A percentile compares a stretch with the other conserved stretches of the same genome.
These are phyloP conservation scores for Podila epicladia DNA, from an alignment of 192 early-diverging fungal genomes.

Conservation along the genomic window DNA sequence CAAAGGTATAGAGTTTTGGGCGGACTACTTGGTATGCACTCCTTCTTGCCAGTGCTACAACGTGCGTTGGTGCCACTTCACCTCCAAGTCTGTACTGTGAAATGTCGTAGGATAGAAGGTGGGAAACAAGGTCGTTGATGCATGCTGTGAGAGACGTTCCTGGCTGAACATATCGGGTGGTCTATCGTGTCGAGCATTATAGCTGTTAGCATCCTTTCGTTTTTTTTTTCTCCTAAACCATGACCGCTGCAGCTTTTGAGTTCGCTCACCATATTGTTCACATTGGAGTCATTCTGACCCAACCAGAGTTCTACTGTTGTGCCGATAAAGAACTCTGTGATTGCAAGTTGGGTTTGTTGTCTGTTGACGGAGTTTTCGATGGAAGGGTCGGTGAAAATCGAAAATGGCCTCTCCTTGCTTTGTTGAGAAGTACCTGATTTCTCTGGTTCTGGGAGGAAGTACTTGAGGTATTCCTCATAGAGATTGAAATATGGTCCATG, in stretches of 20 bases:
- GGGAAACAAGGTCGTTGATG: conserved; percentile 22
- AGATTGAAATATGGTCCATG: conserved; percentile 48
- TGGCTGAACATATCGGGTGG: conserved; percentile 40
- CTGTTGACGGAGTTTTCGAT: conserved; percentile 35
- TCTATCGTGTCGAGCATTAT: background rate
- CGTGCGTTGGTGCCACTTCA: conserved; percentile 24
- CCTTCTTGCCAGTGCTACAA: conserved; percentile 38
- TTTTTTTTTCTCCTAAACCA: too few species aligned
- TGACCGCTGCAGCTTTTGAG: background rate
- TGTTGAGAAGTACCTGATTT: background rate
- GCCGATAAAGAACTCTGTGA: conserved; percentile 47
- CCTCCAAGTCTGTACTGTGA: conserved; percentile 42
- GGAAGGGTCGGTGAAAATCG: conserved; percentile 26
- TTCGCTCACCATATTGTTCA: conserved; percentile 33
- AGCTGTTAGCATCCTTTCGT: too few species aligned
- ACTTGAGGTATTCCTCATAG: conserved; percentile 37
- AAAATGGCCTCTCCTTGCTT: conserved; percentile 3
- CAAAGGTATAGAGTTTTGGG: conserved; percentile 38
- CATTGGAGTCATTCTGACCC: conserved; percentile 31
- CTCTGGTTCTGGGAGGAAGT: conserved; percentile 41
- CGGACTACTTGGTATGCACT: conserved; percentile 44
- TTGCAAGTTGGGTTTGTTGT: conserved; percentile 30
- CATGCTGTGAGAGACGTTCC: conserved; percentile 37
- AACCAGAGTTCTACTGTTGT: conserved; percentile 46
- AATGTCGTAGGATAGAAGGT: conserved; percentile 20